Percentiles rank a stretch among this genome's conserved stretches.
Conservation (phyloP, 1,139 yeast genomes). For the Lodderomyces oxycetoniae region DNA sequence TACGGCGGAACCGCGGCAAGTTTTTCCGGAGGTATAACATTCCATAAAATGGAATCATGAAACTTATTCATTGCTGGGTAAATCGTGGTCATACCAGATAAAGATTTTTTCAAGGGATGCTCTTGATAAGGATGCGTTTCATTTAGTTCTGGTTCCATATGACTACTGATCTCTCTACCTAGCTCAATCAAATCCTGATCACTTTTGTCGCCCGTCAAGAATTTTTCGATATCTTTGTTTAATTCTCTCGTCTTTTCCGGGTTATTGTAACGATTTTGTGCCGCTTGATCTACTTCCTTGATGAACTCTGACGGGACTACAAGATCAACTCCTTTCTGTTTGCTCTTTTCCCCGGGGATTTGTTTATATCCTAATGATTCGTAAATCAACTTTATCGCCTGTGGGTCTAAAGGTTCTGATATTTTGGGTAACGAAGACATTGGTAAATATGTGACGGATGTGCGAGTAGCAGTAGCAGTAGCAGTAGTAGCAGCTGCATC, state of each 20-base stretch:
- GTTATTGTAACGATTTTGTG: constrained; percentile 4
- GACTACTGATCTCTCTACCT: constrained; percentile 7
- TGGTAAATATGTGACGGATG: constrained; percentile 6
- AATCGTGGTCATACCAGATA: constrained; percentile 39
- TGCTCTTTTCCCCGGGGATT: constrained; percentile 3
- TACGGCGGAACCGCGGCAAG: constrained; percentile 38
- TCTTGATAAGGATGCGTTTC: constrained; percentile 22
- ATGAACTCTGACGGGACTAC: constrained; percentile 30
- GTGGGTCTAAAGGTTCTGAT: constrained; percentile 6
- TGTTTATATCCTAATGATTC: constrained; percentile 7
- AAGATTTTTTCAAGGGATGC: constrained; percentile 37
- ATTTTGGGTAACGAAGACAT: constrained; percentile 9
- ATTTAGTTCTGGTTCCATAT: constrained; percentile 17
- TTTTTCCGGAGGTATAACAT: constrained; percentile 32
- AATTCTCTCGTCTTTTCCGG: constrained; percentile 4
- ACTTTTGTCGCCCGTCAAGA: constrained; percentile 2
- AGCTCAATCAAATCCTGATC: constrained; percentile 7
- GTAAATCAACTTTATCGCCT: constrained; percentile 7
- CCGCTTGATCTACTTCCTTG: constrained; percentile 14
- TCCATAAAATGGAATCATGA: constrained; percentile 42
- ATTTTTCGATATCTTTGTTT: constrained; percentile 6
- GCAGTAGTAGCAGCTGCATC: not conserved
- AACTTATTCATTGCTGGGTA: constrained; percentile 34
- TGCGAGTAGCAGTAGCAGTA: too few relatives aligned
- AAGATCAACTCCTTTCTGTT: constrained; percentile 21